Conservation (phyloP, 805 yeast genomes). For the Zygoascus tannicola region DNA sequence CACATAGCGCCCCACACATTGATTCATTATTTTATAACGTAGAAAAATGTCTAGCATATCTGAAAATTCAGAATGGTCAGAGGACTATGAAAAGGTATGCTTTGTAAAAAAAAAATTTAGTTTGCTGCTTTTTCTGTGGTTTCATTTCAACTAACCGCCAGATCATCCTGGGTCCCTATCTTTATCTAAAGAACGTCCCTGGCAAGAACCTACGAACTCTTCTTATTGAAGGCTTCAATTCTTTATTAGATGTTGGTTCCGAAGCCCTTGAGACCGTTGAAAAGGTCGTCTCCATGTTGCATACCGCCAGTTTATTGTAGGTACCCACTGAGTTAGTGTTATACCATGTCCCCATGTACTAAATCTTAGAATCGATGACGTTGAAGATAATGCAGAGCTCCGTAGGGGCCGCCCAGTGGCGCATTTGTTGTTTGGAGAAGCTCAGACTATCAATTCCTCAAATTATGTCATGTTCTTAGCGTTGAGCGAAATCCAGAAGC, state of each 20-base stretch:
- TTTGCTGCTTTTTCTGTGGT: background rate
- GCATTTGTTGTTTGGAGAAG: slow-evolving; percentile 65
- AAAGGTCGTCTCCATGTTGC: slow-evolving; percentile 48
- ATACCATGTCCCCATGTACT: too few species aligned
- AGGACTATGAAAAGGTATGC: slow-evolving; percentile 8
- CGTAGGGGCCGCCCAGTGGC: slow-evolving; percentile 77
- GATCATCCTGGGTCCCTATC: slow-evolving; percentile 38
- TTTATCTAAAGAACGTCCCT: slow-evolving; percentile 39
- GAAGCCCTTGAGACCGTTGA: slow-evolving; percentile 34
- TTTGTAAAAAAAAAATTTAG: background rate
- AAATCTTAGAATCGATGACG: slow-evolving; percentile 57
- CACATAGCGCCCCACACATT: background rate
- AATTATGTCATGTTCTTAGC: slow-evolving; percentile 75
- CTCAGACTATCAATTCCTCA: slow-evolving; percentile 75
- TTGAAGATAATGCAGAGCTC: slow-evolving; percentile 65
- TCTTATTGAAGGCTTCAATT: slow-evolving; percentile 45
- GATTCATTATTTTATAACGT: background rate
- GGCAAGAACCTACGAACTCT: slow-evolving; percentile 49
- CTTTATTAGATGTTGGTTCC: slow-evolving; percentile 37
- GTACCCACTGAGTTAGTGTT: slow-evolving; percentile 5
- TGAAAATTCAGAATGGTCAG: background rate
- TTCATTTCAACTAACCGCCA: slow-evolving; percentile 4
- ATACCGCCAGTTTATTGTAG: slow-evolving; percentile 50
- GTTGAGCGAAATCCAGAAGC: slow-evolving; percentile 39
- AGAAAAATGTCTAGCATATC: background rate